Conservation (phyloP, 257 asterid species). For the Nyctanthes arbortristis region DNA sequence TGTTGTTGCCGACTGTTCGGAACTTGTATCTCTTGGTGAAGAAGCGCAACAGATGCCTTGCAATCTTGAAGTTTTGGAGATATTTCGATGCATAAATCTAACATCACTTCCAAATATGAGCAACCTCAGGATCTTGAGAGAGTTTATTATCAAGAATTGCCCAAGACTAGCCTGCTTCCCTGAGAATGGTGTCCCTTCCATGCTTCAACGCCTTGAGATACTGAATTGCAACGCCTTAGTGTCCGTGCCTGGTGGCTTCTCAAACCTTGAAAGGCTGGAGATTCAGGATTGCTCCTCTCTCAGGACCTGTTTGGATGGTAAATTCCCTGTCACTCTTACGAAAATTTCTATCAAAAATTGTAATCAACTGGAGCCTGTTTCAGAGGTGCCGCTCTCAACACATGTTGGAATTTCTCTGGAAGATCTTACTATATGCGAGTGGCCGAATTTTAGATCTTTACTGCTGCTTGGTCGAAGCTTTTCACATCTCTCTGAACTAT, state of each 20-base stretch:
- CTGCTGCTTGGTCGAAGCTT: conserved; percentile 40
- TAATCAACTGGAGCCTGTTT: conserved; percentile 46
- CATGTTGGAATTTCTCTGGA: conserved; percentile 45
- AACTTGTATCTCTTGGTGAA: conserved; percentile 23
- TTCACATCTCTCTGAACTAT: conserved; percentile 48
- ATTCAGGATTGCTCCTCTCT: conserved; percentile 63
- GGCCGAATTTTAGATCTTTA: conserved; percentile 48
- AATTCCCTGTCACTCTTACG: conserved; percentile 52
- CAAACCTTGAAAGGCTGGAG: conserved; percentile 58
- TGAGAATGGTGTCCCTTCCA: conserved; percentile 50
- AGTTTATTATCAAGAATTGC: conserved; percentile 34
- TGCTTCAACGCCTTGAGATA: conserved; percentile 65
- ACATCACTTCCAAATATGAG: conserved; percentile 31
- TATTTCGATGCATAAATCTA: conserved; percentile 29
- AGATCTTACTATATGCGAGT: conserved; percentile 51
- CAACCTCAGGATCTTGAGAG: no score
- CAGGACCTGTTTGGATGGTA: conserved; percentile 42
- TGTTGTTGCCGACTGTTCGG: conserved; percentile 34
- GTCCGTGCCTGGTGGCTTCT: conserved; percentile 51
- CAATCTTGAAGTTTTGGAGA: conserved; percentile 36
- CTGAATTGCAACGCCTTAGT: conserved; percentile 54
- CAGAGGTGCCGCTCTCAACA: conserved; percentile 34
- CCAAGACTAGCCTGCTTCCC: conserved; percentile 38
- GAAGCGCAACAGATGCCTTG: conserved; percentile 27
- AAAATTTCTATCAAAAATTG: conserved; percentile 56